phyloP scores from a whole-genome alignment of 139 green algal genomes.

The Asterochloris sp. region DNA sequence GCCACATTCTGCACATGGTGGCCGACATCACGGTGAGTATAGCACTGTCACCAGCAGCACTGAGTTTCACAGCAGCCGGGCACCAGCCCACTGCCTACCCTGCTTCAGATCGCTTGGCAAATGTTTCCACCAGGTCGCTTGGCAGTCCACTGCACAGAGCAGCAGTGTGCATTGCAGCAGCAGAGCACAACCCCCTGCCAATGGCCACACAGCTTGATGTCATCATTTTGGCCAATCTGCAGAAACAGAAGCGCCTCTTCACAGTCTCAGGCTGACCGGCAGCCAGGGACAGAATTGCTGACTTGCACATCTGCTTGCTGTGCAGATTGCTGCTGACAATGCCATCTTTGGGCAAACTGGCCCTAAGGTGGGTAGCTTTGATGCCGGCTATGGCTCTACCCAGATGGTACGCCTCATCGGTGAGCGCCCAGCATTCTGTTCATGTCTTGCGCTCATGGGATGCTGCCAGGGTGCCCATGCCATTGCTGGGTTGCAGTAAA shows the following conservation, averaged over 20 bases:
- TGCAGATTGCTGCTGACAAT: slow-evolving; percentile 95
- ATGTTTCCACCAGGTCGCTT: too few relatives aligned
- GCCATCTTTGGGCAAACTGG: slow-evolving; percentile 98
- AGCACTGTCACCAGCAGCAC: background rate
- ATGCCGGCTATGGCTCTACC: slow-evolving; percentile 93
- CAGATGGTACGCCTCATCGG: slow-evolving; percentile 90
- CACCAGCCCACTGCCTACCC: too few relatives aligned
- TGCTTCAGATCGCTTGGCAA: too few relatives aligned
- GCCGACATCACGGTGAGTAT: slow-evolving; percentile 89
- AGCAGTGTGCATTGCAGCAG: too few relatives aligned
- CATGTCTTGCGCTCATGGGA: background rate
- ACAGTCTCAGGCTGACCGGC: too few relatives aligned
- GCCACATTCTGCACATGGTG: slow-evolving; percentile 98
- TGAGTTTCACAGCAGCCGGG: background rate
- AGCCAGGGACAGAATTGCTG: too few relatives aligned
- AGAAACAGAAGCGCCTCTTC: too few relatives aligned
- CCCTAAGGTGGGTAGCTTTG: slow-evolving; percentile 95
- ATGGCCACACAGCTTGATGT: too few relatives aligned
- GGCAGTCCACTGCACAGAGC: too few relatives aligned
- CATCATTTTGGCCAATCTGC: too few relatives aligned
- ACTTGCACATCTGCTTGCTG: background rate
- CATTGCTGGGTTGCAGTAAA: background rate
- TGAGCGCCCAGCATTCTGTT: slow-evolving; percentile 8
- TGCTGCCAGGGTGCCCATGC: background rate
- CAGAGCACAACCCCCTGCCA: too few relatives aligned